Percentiles rank a stretch among this genome's conserved stretches.
Evolutionary conservation across 495 filamentous ascomycete genomes (phyloP).

Genomic region (Talaromyces trachyspermus): DNA sequence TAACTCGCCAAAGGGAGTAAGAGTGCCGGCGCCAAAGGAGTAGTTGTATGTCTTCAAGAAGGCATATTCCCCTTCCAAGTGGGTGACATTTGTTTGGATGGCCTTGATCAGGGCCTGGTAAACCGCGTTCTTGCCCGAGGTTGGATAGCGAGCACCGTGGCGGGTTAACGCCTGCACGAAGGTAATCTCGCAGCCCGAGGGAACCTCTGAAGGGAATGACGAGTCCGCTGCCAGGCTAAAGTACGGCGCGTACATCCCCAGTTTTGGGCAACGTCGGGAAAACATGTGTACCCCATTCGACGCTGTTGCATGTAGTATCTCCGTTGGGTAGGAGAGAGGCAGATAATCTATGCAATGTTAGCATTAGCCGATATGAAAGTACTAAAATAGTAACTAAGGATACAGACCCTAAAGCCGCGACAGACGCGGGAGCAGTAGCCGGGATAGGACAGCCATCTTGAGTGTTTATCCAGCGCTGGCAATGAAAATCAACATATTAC

Average conservation of each 20-base stretch:
- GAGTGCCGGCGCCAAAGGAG: slow-evolving; percentile 54
- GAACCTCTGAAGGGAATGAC: slow-evolving; percentile 19
- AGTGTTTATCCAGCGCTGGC: background rate
- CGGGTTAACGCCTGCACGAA: slow-evolving; percentile 62
- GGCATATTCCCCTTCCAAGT: slow-evolving; percentile 41
- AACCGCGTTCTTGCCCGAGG: slow-evolving; percentile 36
- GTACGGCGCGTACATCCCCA: slow-evolving; percentile 2
- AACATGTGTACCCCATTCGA: slow-evolving; percentile 1
- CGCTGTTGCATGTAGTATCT: background rate
- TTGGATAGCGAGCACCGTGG: slow-evolving; percentile 66
- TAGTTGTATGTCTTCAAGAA: slow-evolving; percentile 58
- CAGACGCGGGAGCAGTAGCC: background rate
- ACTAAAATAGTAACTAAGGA: too few species aligned
- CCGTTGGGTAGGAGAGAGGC: background rate
- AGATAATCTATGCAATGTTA: background rate
- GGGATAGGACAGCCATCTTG: background rate
- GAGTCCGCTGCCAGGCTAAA: background rate
- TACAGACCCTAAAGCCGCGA: background rate
- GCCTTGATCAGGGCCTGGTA: slow-evolving; percentile 45
- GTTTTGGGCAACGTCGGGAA: background rate
- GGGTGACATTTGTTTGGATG: slow-evolving; percentile 41
- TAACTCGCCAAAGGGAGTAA: slow-evolving; percentile 55
- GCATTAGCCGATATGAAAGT: too few species aligned
- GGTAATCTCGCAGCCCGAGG: slow-evolving; percentile 49
- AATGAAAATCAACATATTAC: too few species aligned